phyloP scores from a whole-genome alignment of 225 moss, liverwort and hornwort genomes.

The Marchantia paleacea region DNA sequence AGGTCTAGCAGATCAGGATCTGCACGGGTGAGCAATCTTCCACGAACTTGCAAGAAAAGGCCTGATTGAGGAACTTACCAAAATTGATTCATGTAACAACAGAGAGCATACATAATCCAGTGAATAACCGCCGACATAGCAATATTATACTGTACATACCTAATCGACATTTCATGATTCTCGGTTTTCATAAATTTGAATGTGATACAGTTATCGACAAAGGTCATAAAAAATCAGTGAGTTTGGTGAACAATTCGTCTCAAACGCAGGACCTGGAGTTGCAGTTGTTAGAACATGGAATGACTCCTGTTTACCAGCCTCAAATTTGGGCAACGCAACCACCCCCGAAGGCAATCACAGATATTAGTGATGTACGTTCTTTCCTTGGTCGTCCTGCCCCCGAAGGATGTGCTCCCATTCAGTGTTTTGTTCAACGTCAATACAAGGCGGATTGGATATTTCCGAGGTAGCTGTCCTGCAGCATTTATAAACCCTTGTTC shows the following conservation, averaged over 20 bases:
- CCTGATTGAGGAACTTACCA: too few species aligned
- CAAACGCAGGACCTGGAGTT: constrained; percentile 69
- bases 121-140: too few species aligned
- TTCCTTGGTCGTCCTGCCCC: constrained; percentile 63
- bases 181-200: too few species aligned
- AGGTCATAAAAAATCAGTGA: too few species aligned
- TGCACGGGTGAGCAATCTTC: background rate
- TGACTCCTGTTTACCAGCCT: constrained; percentile 74
- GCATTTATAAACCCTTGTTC: background rate
- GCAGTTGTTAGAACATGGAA: constrained; percentile 74
- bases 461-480: constrained; percentile 49
- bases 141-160: too few species aligned
- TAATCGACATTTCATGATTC: too few species aligned
- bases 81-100: too few species aligned
- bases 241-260: background rate
- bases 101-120: background rate
- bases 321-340: constrained; percentile 30
- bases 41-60: too few species aligned
- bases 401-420: constrained; percentile 52
- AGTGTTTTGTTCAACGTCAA: constrained; percentile 63
- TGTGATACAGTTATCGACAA: too few species aligned
- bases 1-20: background rate
- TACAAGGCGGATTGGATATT: constrained; percentile 50
- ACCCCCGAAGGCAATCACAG: constrained; percentile 28
- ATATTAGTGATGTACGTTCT: constrained; percentile 64